phyloP scores from a whole-genome alignment of 106 monocot genomes.

The Apostasia ramifera region DNA sequence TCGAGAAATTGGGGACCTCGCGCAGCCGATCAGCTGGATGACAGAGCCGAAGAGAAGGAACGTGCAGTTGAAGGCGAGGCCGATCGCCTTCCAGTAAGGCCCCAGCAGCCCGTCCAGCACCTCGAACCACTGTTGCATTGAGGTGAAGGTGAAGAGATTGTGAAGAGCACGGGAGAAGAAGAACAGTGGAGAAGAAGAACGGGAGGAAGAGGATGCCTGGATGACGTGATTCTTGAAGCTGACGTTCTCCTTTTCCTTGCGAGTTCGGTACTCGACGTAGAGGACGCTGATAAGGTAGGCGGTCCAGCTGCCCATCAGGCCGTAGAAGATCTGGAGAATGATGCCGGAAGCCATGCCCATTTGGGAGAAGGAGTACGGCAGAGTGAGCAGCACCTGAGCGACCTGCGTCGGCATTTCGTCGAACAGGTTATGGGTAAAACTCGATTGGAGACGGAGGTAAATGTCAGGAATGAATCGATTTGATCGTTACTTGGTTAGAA shows the following conservation, averaged over 20 bases:
- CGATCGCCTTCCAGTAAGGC: slow-evolving; percentile 64
- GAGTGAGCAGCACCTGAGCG: slow-evolving; percentile 58
- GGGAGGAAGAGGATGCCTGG: slow-evolving; percentile 6
- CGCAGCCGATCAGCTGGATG: slow-evolving; percentile 40
- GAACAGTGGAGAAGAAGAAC: background rate
- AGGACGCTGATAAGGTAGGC: slow-evolving; percentile 65
- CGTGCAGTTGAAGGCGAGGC: slow-evolving; percentile 73
- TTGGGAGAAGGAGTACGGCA: slow-evolving; percentile 65
- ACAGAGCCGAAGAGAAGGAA: slow-evolving; percentile 81
- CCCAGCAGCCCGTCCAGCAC: slow-evolving; percentile 70
- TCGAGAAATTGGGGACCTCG: slow-evolving; percentile 7
- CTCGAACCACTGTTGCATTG: slow-evolving; percentile 58
- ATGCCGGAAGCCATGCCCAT: slow-evolving; percentile 54
- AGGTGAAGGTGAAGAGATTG: too few relatives aligned
- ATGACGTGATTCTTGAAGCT: slow-evolving; percentile 63
- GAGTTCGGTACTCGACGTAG: slow-evolving; percentile 48
- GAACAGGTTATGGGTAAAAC: background rate
- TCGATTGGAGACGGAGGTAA: background rate
- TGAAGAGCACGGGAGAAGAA: background rate
- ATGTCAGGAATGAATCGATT: background rate
- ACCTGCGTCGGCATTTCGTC: slow-evolving; percentile 23
- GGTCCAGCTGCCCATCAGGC: slow-evolving; percentile 61
- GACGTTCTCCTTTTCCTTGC: slow-evolving; percentile 62
- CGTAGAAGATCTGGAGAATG: slow-evolving; percentile 52
- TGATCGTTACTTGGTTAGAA: slow-evolving; percentile 30